Evolutionary conservation across 163 green algal species (phyloP).

Genomic region (Picocystis sp.): DNA sequence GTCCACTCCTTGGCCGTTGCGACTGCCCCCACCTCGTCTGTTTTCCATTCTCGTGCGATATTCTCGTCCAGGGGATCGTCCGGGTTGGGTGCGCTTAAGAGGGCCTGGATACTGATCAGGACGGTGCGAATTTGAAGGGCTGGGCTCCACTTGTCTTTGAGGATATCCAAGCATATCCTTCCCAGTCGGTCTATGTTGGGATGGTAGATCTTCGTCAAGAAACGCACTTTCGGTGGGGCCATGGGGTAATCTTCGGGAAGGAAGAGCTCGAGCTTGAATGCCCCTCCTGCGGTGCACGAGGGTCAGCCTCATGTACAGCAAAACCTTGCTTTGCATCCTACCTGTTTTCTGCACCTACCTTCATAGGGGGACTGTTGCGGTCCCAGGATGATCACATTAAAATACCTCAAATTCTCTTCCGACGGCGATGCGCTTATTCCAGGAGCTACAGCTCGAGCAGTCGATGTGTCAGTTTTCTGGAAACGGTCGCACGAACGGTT

Average conservation of each 20-base stretch:
- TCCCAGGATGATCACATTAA: slow-evolving; percentile 93
- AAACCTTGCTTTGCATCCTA: not conserved
- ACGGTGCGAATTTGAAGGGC: slow-evolving; percentile 73
- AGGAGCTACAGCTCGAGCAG: slow-evolving; percentile 38
- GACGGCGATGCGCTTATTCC: slow-evolving; percentile 84
- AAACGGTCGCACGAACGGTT: not conserved
- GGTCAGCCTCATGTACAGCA: not conserved
- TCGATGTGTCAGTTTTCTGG: not conserved
- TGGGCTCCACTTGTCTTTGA: slow-evolving; percentile 99
- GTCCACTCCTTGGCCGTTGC: too few species aligned
- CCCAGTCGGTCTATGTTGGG: slow-evolving; percentile 98
- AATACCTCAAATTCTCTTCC: slow-evolving; percentile 96
- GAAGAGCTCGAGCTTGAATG: slow-evolving; percentile 96
- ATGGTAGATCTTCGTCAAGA: slow-evolving; percentile 98
- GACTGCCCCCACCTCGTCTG: too few species aligned
- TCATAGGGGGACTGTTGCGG: slow-evolving; percentile 83
- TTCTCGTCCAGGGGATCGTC: slow-evolving; percentile 92
- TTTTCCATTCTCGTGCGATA: slow-evolving; percentile 33
- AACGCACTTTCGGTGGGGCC: slow-evolving; percentile 89
- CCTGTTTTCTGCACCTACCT: slow-evolving; percentile 30
- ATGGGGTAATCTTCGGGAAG: slow-evolving; percentile 98
- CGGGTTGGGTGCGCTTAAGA: slow-evolving; percentile 89
- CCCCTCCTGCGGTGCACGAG: slow-evolving; percentile 38
- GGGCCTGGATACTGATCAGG: slow-evolving; percentile 71
- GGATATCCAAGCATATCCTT: slow-evolving; percentile 94